phyloP scores from a whole-genome alignment of 2,329 filamentous ascomycete species.

The Xylaria sp. region DNA sequence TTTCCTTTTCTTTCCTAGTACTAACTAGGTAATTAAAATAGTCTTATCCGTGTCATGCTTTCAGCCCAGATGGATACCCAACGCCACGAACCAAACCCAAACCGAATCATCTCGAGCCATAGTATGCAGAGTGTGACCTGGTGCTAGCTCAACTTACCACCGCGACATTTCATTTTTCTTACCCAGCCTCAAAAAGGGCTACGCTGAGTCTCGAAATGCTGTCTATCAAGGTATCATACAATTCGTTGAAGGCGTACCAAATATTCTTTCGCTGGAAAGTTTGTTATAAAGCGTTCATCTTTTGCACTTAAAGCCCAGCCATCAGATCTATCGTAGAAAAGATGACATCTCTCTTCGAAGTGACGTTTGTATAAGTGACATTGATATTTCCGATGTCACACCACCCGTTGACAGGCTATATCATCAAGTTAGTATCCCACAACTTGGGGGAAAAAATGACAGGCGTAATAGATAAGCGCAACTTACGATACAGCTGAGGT shows the following conservation, averaged over 20 bases:
- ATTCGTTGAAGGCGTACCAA: conserved; percentile 22
- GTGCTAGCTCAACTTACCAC: conserved; percentile 13
- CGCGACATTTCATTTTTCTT: neutral
- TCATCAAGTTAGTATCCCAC: conserved; percentile 21
- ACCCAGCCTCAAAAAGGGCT: neutral
- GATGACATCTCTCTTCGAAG: conserved; percentile 37
- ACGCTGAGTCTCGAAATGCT: neutral
- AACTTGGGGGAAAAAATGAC: neutral
- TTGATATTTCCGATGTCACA: conserved; percentile 49
- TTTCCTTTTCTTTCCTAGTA: neutral
- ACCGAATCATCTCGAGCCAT: conserved; percentile 3
- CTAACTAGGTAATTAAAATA: conserved; percentile 12
- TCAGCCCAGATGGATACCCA: conserved; percentile 20
- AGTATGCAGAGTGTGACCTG: conserved; percentile 19
- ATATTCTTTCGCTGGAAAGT: conserved; percentile 8
- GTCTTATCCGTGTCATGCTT: conserved; percentile 8
- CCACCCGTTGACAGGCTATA: conserved; percentile 50
- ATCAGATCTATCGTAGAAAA: conserved; percentile 40
- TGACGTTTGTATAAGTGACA: conserved; percentile 37
- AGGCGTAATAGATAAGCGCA: conserved; percentile 20
- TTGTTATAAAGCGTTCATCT: neutral
- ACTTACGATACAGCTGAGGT: conserved; percentile 91
- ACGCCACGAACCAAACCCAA: conserved; percentile 14
- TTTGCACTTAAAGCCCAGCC: conserved; percentile 32
- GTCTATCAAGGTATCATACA: conserved; percentile 33